These are phyloP conservation scores for Phytophthora crassamura DNA, from an alignment of 352 stramenopile genomes.

Conservation along the genomic window DNA sequence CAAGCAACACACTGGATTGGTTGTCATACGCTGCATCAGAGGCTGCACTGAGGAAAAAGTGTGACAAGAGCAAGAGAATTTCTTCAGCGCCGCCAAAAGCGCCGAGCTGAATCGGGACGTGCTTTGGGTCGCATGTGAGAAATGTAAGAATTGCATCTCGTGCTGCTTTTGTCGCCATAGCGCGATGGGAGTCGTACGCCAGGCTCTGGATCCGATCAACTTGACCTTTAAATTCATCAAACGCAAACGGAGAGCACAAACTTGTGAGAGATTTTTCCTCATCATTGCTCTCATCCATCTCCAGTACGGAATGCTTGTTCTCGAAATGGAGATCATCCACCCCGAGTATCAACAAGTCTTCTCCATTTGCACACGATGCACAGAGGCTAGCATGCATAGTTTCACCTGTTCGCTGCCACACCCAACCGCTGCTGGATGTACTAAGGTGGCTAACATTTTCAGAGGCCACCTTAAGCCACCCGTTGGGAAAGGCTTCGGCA, in stretches of 20 bases:
- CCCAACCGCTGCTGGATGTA: slow-evolving; percentile 40
- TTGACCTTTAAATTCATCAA: slow-evolving; percentile 73
- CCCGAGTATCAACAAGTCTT: slow-evolving; percentile 68
- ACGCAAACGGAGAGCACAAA: slow-evolving; percentile 72
- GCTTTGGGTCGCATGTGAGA: slow-evolving; percentile 29
- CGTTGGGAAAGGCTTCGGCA: slow-evolving; percentile 13
- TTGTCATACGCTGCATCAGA: slow-evolving; percentile 34
- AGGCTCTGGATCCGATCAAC: slow-evolving; percentile 63
- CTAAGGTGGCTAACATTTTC: slow-evolving; percentile 5
- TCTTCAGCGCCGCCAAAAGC: slow-evolving; percentile 47
- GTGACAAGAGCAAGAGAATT: slow-evolving; percentile 56
- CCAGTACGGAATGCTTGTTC: slow-evolving; percentile 41
- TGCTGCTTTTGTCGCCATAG: slow-evolving; percentile 63
- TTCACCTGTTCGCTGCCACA: slow-evolving; percentile 50
- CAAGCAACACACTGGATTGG: slow-evolving; percentile 23
- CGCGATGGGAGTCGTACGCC: slow-evolving; percentile 66
- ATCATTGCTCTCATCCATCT: slow-evolving; percentile 69
- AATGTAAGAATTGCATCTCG: slow-evolving; percentile 52
- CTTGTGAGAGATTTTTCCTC: slow-evolving; percentile 59
- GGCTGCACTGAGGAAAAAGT: slow-evolving; percentile 38
- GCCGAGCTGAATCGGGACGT: slow-evolving; percentile 20
- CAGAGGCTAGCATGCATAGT: slow-evolving; percentile 37
- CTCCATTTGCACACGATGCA: slow-evolving; percentile 31
- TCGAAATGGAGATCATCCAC: slow-evolving; percentile 59
- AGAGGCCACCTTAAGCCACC: slow-evolving; percentile 46